These are phyloP conservation scores for Mycena vitilis DNA, from an alignment of 768 basidiomycete genomes.

Conservation along the genomic window DNA sequence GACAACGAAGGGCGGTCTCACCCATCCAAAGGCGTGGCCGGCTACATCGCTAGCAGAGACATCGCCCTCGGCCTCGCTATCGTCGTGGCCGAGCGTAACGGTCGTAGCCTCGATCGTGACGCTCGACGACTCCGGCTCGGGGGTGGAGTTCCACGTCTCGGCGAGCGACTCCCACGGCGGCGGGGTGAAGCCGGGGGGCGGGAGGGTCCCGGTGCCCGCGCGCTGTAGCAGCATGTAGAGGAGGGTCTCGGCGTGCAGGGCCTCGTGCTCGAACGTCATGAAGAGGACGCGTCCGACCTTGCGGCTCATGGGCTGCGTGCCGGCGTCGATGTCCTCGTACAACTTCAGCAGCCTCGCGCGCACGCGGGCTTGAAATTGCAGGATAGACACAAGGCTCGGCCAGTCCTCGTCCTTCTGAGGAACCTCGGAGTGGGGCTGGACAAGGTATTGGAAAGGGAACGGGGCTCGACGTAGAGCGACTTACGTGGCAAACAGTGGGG, in stretches of 20 bases:
- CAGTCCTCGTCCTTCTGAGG: conserved; percentile 86
- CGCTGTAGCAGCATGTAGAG: conserved; percentile 94
- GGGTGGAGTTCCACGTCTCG: conserved; percentile 60
- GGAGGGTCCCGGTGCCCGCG: conserved; percentile 79
- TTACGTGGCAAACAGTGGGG: conserved; percentile 85
- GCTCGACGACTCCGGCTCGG: conserved; percentile 55
- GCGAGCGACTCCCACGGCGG: conserved; percentile 77
- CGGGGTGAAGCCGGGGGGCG: conserved; percentile 77
- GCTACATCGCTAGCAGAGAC: conserved; percentile 55
- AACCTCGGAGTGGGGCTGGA: conserved; percentile 89
- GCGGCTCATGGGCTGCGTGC: conserved; percentile 66
- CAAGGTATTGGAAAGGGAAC: not conserved
- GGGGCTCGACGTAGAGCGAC: conserved; percentile 37
- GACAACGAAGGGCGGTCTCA: not conserved
- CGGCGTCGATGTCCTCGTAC: conserved; percentile 74
- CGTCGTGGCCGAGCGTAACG: conserved; percentile 84
- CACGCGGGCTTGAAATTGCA: conserved; percentile 83
- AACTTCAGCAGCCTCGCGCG: conserved; percentile 76
- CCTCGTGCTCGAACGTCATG: conserved; percentile 94
- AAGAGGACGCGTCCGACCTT: conserved; percentile 83
- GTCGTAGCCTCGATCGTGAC: conserved; percentile 69
- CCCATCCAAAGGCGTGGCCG: conserved; percentile 59
- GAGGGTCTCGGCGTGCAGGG: conserved; percentile 90
- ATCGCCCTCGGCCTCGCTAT: conserved; percentile 77
- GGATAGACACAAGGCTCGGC: conserved; percentile 79